Percentiles rank a stretch among this genome's conserved stretches.
Evolutionary conservation across 139 green algal genomes (phyloP).

Genomic region (Tetratostichococcus sp.): DNA sequence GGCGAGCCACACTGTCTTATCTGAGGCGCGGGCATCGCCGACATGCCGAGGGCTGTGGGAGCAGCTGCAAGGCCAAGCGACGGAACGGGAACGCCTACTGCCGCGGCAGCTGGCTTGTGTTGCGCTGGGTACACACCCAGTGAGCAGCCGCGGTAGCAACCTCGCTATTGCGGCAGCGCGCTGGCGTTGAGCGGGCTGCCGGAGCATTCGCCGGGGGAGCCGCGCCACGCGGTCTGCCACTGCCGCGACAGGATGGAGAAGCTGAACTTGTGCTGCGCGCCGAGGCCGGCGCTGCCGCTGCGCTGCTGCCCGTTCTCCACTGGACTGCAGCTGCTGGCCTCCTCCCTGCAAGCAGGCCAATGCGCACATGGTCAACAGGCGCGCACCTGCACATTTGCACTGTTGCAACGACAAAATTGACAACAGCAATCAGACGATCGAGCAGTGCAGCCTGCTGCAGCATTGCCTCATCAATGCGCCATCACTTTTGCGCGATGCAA

Average conservation of each 20-base stretch:
- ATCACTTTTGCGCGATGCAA: too few relatives aligned
- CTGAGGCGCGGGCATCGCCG: too few relatives aligned
- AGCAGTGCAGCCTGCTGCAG: not conserved
- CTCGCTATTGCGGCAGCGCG: too few relatives aligned
- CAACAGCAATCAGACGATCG: too few relatives aligned
- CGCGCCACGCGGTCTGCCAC: conserved; percentile 15
- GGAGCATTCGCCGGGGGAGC: not conserved
- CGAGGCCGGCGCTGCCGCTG: not conserved
- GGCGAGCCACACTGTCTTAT: too few relatives aligned
- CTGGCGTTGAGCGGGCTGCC: not conserved
- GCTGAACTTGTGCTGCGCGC: conserved; percentile 24
- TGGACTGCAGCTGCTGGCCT: conserved; percentile 40
- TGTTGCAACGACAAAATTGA: too few relatives aligned
- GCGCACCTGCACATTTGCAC: not conserved
- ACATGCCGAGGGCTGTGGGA: too few relatives aligned
- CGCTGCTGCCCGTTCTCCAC: conserved; percentile 10
- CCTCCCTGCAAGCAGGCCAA: conserved; percentile 20
- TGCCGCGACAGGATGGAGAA: conserved; percentile 39
- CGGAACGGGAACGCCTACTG: too few relatives aligned
- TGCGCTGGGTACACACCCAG: too few relatives aligned
- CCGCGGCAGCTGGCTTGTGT: too few relatives aligned
- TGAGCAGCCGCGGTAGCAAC: too few relatives aligned
- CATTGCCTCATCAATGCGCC: not conserved
- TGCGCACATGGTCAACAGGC: not conserved
- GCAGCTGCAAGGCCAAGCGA: too few relatives aligned